Evolutionary conservation across 495 filamentous ascomycete genomes (phyloP).

Genomic region (Daldinia decipiens): DNA sequence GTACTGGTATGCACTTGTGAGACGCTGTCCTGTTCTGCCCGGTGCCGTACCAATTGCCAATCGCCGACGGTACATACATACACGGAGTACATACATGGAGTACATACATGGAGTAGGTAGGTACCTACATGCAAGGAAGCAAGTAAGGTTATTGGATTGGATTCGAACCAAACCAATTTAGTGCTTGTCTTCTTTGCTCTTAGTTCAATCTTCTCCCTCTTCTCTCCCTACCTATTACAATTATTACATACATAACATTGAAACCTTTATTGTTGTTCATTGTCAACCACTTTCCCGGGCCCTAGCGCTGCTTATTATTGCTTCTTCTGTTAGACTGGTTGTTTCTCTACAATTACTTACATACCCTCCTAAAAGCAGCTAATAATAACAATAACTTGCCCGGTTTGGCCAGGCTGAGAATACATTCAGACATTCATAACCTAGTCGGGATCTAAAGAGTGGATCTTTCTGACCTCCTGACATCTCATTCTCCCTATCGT

Average conservation of each 20-base stretch:
- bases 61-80: background rate
- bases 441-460: conserved; percentile 31
- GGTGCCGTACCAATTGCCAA: conserved; percentile 19
- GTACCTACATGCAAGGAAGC: conserved; percentile 4
- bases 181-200: conserved; percentile 14
- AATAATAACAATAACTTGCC: conserved; percentile 7
- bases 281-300: background rate
- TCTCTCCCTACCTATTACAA: background rate
- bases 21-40: background rate
- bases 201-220: background rate
- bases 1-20: conserved; percentile 22
- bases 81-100: background rate
- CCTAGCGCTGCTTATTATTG: conserved; percentile 5
- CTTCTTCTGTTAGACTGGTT: conserved; percentile 1
- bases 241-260: conserved; percentile 2
- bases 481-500: conserved; percentile 42
- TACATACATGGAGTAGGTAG: conserved; percentile 1
- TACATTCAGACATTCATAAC: conserved; percentile 4
- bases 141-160: conserved; percentile 15
- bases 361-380: background rate
- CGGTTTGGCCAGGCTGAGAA: background rate
- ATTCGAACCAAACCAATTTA: conserved; percentile 1
- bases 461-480: conserved; percentile 43
- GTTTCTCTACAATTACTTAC: conserved; percentile 2
- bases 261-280: conserved; percentile 2